Conservation (phyloP, 1,284 basidiomycete species). For the Puccinia triticina region DNA sequence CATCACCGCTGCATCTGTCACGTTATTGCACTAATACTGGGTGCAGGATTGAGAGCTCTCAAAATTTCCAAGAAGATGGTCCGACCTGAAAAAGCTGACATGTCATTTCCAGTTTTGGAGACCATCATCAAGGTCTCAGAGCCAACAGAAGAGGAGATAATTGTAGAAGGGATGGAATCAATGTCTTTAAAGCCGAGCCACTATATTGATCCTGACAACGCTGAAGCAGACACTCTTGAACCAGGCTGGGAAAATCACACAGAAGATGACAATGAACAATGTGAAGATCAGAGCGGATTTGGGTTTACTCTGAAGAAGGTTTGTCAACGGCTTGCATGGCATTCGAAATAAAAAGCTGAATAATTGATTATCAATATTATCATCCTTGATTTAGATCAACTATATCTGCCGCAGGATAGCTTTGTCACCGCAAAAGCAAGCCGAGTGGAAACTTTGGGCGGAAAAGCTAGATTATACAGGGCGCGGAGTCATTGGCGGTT, state of each 20-base stretch:
- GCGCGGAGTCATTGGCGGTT: not conserved
- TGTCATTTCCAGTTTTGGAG: not conserved
- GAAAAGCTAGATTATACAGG: not conserved
- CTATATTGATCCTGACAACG: not conserved
- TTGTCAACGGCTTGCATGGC: too few species aligned
- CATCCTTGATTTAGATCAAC: too few species aligned
- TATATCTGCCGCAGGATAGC: not conserved
- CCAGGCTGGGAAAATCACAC: not conserved
- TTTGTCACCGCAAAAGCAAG: not conserved
- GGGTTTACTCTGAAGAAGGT: not conserved
- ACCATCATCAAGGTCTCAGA: not conserved
- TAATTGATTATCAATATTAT: too few species aligned
- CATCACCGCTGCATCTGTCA: not conserved
- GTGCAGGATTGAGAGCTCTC: conserved; percentile 11
- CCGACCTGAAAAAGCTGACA: not conserved
- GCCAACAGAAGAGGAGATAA: too few species aligned
- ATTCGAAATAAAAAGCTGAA: too few species aligned
- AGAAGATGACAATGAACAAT: too few species aligned
- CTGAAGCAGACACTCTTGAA: not conserved
- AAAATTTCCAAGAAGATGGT: not conserved
- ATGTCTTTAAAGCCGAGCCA: not conserved
- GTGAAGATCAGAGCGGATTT: not conserved
- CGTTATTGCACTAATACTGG: too few species aligned
- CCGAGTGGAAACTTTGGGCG: conserved; percentile 6
- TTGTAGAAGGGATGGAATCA: too few species aligned